Conservation (phyloP, 345 rosid genomes). For the Punica granatum region DNA sequence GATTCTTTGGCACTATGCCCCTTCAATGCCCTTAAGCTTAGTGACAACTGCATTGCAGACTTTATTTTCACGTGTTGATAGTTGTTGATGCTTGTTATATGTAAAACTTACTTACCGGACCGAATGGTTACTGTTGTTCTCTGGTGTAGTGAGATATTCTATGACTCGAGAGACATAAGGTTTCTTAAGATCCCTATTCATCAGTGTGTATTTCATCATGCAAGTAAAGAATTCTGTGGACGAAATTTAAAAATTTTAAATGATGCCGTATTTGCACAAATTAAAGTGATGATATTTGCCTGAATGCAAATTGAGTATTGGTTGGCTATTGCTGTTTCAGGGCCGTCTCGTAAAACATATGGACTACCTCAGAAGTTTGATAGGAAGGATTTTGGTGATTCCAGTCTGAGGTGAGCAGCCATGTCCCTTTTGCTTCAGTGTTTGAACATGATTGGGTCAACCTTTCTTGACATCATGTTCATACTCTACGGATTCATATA, state of each 20-base stretch:
- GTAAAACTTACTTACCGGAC: background rate
- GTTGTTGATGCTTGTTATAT: background rate
- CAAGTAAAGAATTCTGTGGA: background rate
- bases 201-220: background rate
- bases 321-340: slow-evolving; percentile 25
- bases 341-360: slow-evolving; percentile 36
- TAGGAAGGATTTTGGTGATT: slow-evolving; percentile 22
- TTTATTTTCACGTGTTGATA: background rate
- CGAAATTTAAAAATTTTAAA: background rate
- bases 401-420: slow-evolving; percentile 36
- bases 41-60: background rate
- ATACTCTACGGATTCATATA: background rate
- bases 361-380: slow-evolving; percentile 30
- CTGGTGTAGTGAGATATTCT: background rate
- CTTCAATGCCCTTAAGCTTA: background rate
- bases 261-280: too few relatives aligned
- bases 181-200: background rate
- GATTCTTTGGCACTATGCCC: background rate
- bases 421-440: slow-evolving; percentile 1
- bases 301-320: background rate
- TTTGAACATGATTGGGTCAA: background rate
- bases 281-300: background rate
- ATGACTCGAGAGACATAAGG: background rate
- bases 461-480: background rate
- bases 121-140: background rate